Percentiles rank a stretch among this genome's conserved stretches.
These are phyloP conservation scores for Suhomyces anneliseae DNA, from an alignment of 1,139 yeast species.

Conservation along the genomic window DNA sequence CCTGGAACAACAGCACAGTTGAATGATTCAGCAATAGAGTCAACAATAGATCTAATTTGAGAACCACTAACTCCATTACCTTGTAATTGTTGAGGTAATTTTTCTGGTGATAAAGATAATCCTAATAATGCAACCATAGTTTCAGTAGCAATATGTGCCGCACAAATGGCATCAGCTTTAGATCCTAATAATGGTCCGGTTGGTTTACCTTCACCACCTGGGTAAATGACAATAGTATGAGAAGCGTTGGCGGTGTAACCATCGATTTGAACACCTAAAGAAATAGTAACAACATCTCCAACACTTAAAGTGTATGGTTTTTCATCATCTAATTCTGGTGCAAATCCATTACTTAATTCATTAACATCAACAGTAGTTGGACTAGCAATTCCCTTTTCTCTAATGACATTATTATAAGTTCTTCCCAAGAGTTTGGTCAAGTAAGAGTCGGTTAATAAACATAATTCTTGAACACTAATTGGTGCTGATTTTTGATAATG, in stretches of 20 bases:
- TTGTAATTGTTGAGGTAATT: constrained; percentile 50
- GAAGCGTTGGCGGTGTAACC: constrained; percentile 88
- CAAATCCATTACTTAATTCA: constrained; percentile 70
- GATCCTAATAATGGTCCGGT: constrained; percentile 79
- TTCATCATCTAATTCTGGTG: constrained; percentile 81
- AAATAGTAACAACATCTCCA: constrained; percentile 84
- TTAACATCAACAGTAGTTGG: constrained; percentile 91
- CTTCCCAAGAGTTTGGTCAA: constrained; percentile 54
- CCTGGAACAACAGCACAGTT: constrained; percentile 89
- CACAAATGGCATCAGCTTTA: constrained; percentile 87
- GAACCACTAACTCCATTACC: constrained; percentile 57
- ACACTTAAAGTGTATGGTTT: constrained; percentile 53
- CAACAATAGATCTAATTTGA: constrained; percentile 71
- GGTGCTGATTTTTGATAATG: constrained; percentile 50
- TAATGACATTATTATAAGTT: constrained; percentile 55
- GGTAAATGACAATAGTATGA: constrained; percentile 84
- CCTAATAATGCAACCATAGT: constrained; percentile 76
- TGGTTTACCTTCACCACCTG: constrained; percentile 58
- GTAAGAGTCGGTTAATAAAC: constrained; percentile 79
- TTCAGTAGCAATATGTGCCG: constrained; percentile 85
- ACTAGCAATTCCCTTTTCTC: constrained; percentile 84
- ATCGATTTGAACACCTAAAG: constrained; percentile 88
- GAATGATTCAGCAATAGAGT: constrained; percentile 75
- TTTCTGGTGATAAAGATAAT: constrained; percentile 72
- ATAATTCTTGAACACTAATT: constrained; percentile 69